phyloP scores from a whole-genome alignment of 2,329 filamentous ascomycete species.

The Fusarium bulbicola region DNA sequence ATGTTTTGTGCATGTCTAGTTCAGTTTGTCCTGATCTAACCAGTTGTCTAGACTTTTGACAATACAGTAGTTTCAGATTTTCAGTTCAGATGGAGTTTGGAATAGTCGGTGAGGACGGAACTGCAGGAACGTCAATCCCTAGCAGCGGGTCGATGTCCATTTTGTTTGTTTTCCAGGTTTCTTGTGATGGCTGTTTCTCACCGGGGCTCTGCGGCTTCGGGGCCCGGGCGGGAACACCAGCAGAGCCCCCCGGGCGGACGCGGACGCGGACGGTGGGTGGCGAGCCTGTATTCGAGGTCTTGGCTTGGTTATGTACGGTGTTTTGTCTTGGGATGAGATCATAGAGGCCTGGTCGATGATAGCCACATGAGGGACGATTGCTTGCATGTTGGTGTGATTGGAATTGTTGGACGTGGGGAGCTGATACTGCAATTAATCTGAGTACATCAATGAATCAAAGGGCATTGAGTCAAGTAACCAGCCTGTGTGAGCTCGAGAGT shows the following conservation, averaged over 20 bases:
- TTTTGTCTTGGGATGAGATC: constrained; percentile 11
- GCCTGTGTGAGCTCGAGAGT: constrained; percentile 11
- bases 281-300: constrained; percentile 11
- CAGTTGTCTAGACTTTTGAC: constrained; percentile 10
- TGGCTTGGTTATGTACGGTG: not conserved
- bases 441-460: constrained; percentile 29
- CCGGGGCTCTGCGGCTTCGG: constrained; percentile 33
- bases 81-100: constrained; percentile 14
- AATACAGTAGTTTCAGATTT: constrained; percentile 13
- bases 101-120: constrained; percentile 42
- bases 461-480: constrained; percentile 8
- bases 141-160: constrained; percentile 17
- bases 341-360: constrained; percentile 10
- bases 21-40: constrained; percentile 2
- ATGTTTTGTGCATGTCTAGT: constrained; percentile 22
- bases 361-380: constrained; percentile 5
- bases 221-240: constrained; percentile 32
- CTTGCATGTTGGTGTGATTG: constrained; percentile 16
- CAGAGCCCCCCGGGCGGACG: not conserved
- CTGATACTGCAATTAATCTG: constrained; percentile 20
- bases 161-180: not conserved
- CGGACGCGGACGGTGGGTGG: constrained; percentile 27
- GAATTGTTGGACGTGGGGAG: constrained; percentile 36
- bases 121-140: constrained; percentile 40
- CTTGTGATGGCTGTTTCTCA: not conserved